phyloP scores from a whole-genome alignment of 192 early-diverging fungal genomes.

The Linnemannia zychae region DNA sequence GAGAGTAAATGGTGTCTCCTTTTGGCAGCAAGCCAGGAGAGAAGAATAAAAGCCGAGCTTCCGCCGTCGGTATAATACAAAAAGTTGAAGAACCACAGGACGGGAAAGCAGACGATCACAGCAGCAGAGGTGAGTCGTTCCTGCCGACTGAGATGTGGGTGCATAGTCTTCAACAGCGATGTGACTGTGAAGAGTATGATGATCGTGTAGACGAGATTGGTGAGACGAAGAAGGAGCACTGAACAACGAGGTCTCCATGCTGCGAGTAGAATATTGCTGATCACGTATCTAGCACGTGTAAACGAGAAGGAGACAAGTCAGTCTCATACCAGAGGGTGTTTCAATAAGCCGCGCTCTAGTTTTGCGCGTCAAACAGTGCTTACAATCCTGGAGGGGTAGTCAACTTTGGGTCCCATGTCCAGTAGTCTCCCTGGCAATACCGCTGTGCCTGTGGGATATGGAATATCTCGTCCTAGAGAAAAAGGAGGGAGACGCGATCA shows the following conservation, averaged over 20 bases:
- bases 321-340: neutral
- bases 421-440: constrained; percentile 82
- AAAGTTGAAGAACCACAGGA: constrained; percentile 87
- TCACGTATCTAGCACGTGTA: constrained; percentile 40
- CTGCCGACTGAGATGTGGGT: constrained; percentile 37
- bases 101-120: constrained; percentile 77
- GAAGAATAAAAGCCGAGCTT: constrained; percentile 84
- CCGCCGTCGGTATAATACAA: constrained; percentile 95
- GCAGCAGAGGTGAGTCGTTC: constrained; percentile 50
- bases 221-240: constrained; percentile 62
- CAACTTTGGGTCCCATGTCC: constrained; percentile 90
- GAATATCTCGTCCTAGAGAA: constrained; percentile 91
- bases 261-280: constrained; percentile 36
- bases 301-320: constrained; percentile 6
- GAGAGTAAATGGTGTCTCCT: constrained; percentile 61
- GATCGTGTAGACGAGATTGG: constrained; percentile 78
- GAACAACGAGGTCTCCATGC: constrained; percentile 56
- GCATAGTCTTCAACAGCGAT: constrained; percentile 55
- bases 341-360: neutral
- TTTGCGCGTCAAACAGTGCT: constrained; percentile 5
- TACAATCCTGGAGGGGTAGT: constrained; percentile 99
- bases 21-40: constrained; percentile 71
- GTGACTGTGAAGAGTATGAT: constrained; percentile 63
- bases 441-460: constrained; percentile 92
- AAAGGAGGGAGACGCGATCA: neutral